A percentile compares a stretch with the other conserved stretches of the same genome.
Conservation (phyloP, 2,329 filamentous ascomycete species). For the Achaetomium macrosporum region DNA sequence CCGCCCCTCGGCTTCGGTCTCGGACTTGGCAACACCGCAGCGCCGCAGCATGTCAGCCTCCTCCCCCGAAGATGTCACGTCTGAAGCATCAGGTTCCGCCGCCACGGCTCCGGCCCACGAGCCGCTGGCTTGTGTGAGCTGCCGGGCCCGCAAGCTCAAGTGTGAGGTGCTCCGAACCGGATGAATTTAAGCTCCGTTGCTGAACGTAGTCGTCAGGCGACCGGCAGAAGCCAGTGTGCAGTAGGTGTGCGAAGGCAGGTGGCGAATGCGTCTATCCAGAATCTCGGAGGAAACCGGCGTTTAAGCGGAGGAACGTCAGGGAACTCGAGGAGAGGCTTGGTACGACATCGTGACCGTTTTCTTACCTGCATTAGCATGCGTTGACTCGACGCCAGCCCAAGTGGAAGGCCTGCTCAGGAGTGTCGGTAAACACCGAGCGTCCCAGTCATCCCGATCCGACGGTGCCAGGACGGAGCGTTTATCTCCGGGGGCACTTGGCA, state of each 20-base stretch:
- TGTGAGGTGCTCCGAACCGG: slow-evolving; percentile 40
- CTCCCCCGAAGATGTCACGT: slow-evolving; percentile 17
- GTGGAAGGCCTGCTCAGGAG: slow-evolving; percentile 74
- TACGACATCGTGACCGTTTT: slow-evolving; percentile 37
- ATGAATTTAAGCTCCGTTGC: not conserved
- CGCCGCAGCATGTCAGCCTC: slow-evolving; percentile 18
- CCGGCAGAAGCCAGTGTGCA: slow-evolving; percentile 69
- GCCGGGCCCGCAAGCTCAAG: slow-evolving; percentile 76
- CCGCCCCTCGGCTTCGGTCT: slow-evolving; percentile 13
- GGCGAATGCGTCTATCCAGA: slow-evolving; percentile 85
- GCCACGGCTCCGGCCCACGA: slow-evolving; percentile 27
- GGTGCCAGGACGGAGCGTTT: slow-evolving; percentile 19
- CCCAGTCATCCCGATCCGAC: slow-evolving; percentile 22
- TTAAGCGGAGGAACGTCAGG: slow-evolving; percentile 85
- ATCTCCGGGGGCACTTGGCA: slow-evolving; percentile 3
- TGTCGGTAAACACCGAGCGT: slow-evolving; percentile 38
- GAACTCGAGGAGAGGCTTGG: slow-evolving; percentile 82
- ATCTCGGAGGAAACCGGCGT: slow-evolving; percentile 78
- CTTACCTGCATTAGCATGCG: not conserved
- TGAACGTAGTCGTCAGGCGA: slow-evolving; percentile 40
- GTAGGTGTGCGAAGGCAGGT: slow-evolving; percentile 68
- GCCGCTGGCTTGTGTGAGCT: slow-evolving; percentile 73
- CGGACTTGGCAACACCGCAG: slow-evolving; percentile 11
- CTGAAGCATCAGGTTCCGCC: slow-evolving; percentile 8
- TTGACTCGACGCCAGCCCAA: slow-evolving; percentile 50